Evolutionary conservation across 1,284 basidiomycete genomes (phyloP), one percentile per base, ranked within the genome.

Genomic region (Lignosus rhinocerotis): DNA sequence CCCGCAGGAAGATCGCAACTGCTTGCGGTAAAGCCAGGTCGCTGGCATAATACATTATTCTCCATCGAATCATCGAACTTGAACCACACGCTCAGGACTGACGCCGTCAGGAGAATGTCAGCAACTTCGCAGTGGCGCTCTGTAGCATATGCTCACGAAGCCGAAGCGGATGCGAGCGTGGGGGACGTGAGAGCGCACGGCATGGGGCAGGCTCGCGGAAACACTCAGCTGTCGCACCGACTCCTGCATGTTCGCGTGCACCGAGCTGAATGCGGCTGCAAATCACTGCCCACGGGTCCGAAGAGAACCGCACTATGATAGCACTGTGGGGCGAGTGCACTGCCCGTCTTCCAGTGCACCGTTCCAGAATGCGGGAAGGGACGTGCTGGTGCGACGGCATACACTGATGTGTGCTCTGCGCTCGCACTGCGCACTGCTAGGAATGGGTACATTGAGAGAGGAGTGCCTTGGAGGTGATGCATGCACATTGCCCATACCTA

Each of bases 121-220:
- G 53, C 53, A 36, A 39, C 50, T 55, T 57, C 56, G 51, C 52
- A 58, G 51, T 32, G 51, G 36, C 57, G 47, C 25, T 32, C 51
- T 47, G 55, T 42, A 60, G 59, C 65, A 66, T 64, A 66, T 67
- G 66, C 61, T 61, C 59, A 47, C 51, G 62, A 67, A 64, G 62
- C 46, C 49, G 48, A 55, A 50, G 41, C 45, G 47, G 45, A 43
- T 31, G 56, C 53, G 59, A 61, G 52, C 59, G 55, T 61, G 62
- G 59, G 46, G 56, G 39, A 45, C 59, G 62, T 63, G 62, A 50
- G 62, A 63, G 41, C 38, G 2, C 8, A 12, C 11, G 17, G 19
- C 16, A 45, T 33, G 36, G 36, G 36, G 36, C 43, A 45, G 43
- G n/a, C 36, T 39, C 14, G 14, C 12, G n/a, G 12, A 14, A 11